Conservation (phyloP, 345 rosid genomes). For the Citrus sp. region DNA sequence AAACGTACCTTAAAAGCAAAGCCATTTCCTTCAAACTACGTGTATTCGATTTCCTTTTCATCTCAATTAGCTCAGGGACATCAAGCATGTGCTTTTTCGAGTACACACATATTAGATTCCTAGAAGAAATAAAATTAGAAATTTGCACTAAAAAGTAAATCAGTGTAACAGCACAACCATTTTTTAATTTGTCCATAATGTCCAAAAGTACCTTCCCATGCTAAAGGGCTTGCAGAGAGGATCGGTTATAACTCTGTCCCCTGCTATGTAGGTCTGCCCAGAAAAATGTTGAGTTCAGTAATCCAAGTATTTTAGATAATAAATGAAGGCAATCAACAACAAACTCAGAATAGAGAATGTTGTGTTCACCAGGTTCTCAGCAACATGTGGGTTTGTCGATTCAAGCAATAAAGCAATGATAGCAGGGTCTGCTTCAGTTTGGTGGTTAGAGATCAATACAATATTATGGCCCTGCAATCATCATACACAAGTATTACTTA, state of each 20-base stretch:
- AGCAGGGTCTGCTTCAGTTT: conserved; percentile 96
- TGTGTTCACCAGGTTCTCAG: conserved; percentile 69
- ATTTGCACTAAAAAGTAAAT: conserved; percentile 15
- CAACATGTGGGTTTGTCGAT: conserved; percentile 50
- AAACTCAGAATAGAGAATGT: conserved; percentile 17
- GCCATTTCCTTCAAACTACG: conserved; percentile 98
- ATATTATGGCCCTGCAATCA: conserved; percentile 86
- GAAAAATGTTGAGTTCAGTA: conserved; percentile 13
- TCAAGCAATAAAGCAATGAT: conserved; percentile 84
- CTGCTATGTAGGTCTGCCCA: conserved; percentile 84
- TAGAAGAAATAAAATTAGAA: conserved; percentile 26
- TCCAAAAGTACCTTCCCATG: conserved; percentile 76
- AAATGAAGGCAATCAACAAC: conserved; percentile 10
- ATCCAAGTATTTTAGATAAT: conserved; percentile 12
- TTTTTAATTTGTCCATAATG: conserved; percentile 9
- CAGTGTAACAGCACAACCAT: conserved; percentile 24
- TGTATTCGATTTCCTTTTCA: conserved; percentile 85
- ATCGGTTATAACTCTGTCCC: conserved; percentile 95
- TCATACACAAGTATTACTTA: conserved; percentile 6
- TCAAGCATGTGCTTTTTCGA: conserved; percentile 92
- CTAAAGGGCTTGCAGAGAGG: conserved; percentile 99
- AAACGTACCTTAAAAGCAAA: conserved; percentile 65
- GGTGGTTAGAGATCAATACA: conserved; percentile 91
- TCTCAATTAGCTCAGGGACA: conserved; percentile 82
- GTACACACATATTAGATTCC: conserved; percentile 95